Conservation (phyloP, 495 filamentous ascomycete species). For the Trichocladium uniseriatum region DNA sequence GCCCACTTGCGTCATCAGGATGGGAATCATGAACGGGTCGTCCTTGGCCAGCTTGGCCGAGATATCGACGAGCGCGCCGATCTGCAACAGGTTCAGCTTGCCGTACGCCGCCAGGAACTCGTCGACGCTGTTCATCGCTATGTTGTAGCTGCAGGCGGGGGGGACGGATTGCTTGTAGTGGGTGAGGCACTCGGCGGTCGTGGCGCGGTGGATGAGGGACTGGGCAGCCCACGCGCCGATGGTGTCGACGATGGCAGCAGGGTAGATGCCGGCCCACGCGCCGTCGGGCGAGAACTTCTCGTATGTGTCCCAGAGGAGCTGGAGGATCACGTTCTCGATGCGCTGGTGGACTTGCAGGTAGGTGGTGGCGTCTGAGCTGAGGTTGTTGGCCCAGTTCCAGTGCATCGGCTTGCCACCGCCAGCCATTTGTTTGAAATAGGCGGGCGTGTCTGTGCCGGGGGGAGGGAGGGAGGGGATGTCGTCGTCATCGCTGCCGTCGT, state of each 20-base stretch:
- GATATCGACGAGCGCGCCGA: slow-evolving; percentile 44
- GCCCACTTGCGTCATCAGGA: slow-evolving; percentile 27
- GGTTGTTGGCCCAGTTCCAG: slow-evolving; percentile 26
- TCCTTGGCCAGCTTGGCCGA: slow-evolving; percentile 44
- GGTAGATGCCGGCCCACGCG: slow-evolving; percentile 30
- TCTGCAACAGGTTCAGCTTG: slow-evolving; percentile 44
- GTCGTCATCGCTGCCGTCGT: no score
- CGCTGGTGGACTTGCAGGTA: slow-evolving; percentile 23
- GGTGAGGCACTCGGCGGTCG: slow-evolving; percentile 26
- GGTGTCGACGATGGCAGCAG: slow-evolving; percentile 24
- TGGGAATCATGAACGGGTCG: slow-evolving; percentile 32
- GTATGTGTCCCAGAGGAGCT: slow-evolving; percentile 26
- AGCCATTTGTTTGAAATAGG: slow-evolving; percentile 25
- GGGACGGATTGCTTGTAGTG: slow-evolving; percentile 27
- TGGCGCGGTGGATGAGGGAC: slow-evolving; percentile 27
- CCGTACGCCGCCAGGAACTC: slow-evolving; percentile 22
- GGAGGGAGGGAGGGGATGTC: slow-evolving; percentile 11
- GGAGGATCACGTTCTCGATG: slow-evolving; percentile 29
- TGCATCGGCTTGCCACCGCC: slow-evolving; percentile 28
- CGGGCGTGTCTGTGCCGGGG: slow-evolving; percentile 14
- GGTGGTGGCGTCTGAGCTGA: slow-evolving; percentile 20
- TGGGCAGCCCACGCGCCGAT: slow-evolving; percentile 31
- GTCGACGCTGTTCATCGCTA: slow-evolving; percentile 14
- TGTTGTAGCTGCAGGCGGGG: slow-evolving; percentile 22
- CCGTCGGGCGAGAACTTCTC: slow-evolving; percentile 18